Conservation (phyloP, 2,329 filamentous ascomycete genomes). For the Fusarium subtropicale region DNA sequence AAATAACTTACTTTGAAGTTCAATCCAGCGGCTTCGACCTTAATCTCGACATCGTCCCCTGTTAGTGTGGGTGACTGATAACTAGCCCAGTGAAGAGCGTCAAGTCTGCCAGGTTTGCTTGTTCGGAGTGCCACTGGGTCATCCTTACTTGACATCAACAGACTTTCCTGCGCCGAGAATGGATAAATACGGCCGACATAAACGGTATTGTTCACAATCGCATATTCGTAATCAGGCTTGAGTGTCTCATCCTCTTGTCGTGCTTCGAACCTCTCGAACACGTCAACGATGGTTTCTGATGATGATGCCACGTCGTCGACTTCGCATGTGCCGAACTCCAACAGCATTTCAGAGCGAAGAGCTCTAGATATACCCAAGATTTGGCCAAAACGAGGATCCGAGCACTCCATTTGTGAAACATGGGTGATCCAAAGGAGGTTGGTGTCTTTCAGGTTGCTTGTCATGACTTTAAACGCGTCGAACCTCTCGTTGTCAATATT, state of each 20-base stretch:
- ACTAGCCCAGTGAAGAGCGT: constrained; percentile 1
- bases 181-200: not conserved
- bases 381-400: not conserved
- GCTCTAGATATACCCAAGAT: not conserved
- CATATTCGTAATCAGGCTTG: constrained; percentile 9
- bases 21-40: not conserved
- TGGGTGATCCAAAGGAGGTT: constrained; percentile 2
- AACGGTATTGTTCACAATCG: not conserved
- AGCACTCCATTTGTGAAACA: not conserved
- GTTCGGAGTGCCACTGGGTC: constrained; percentile 3
- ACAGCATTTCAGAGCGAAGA: not conserved
- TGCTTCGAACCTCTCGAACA: not conserved
- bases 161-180: not conserved
- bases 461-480: not conserved
- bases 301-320: not conserved
- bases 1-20: not conserved
- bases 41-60: not conserved
- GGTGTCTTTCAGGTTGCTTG: not conserved
- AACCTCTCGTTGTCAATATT: not conserved
- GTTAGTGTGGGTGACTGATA: not conserved
- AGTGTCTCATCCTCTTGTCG: not conserved
- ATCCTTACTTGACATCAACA: not conserved
- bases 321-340: not conserved
- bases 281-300: not conserved
- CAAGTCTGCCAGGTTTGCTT: constrained; percentile 3